phyloP scores from a whole-genome alignment of 495 filamentous ascomycete species.

The Hypoxylon fragiforme region DNA sequence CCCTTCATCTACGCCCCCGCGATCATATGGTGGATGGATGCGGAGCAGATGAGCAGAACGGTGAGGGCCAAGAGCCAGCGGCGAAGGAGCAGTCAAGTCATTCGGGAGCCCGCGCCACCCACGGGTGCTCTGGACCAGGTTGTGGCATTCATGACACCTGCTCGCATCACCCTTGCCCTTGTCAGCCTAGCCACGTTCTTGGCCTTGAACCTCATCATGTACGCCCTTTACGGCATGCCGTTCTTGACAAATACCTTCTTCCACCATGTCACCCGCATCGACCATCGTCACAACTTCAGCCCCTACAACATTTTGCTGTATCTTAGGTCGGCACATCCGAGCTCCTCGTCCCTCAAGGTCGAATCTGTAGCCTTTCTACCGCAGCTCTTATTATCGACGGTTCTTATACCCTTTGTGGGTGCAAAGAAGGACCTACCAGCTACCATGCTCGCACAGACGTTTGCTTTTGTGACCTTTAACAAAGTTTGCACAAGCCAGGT shows the following conservation, averaged over 20 bases:
- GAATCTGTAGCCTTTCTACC: constrained; percentile 87
- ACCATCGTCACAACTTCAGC: constrained; percentile 98
- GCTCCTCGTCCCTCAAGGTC: constrained; percentile 51
- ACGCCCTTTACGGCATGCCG: constrained; percentile 64
- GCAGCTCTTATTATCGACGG: constrained; percentile 75
- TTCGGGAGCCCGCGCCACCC: neutral
- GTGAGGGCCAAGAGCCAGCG: neutral
- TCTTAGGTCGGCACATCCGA: constrained; percentile 65
- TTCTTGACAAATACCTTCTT: constrained; percentile 90
- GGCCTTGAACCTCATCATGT: constrained; percentile 76
- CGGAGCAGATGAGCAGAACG: constrained; percentile 40
- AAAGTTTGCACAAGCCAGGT: constrained; percentile 99
- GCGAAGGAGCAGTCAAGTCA: neutral
- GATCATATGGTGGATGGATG: constrained; percentile 86
- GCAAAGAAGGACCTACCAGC: constrained; percentile 81
- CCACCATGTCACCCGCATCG: constrained; percentile 89
- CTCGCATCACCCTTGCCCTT: constrained; percentile 63
- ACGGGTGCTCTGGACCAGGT: constrained; percentile 16
- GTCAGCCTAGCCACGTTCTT: constrained; percentile 71
- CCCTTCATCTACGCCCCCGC: constrained; percentile 91
- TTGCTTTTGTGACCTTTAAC: constrained; percentile 95
- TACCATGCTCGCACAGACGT: constrained; percentile 97
- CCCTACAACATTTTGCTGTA: constrained; percentile 93
- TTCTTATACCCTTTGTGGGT: constrained; percentile 76
- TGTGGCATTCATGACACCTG: constrained; percentile 61